These are phyloP conservation scores for Kodamaea restingae DNA, from an alignment of 805 yeast species.

Conservation along the genomic window DNA sequence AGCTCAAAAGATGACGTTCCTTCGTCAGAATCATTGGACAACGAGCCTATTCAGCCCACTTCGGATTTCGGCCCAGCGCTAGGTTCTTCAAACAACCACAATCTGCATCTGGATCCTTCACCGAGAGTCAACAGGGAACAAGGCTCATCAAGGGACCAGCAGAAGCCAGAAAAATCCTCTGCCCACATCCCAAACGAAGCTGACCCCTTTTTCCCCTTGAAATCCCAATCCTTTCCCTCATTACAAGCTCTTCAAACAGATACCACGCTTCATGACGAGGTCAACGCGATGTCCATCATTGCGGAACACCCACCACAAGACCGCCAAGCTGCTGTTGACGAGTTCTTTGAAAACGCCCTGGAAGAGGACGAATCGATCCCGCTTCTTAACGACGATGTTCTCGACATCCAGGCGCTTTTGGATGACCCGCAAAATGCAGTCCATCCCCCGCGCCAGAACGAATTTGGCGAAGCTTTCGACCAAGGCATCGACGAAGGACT, in stretches of 20 bases:
- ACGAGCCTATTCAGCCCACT: too few species aligned
- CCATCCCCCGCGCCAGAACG: background rate
- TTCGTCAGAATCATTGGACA: too few species aligned
- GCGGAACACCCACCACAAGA: background rate
- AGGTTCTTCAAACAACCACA: too few species aligned
- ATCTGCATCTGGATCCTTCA: too few species aligned
- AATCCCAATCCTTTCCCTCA: background rate
- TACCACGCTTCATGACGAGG: background rate
- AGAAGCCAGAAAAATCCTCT: too few species aligned
- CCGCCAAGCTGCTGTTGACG: background rate
- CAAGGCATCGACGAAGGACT: background rate
- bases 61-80: too few species aligned
- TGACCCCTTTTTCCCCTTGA: background rate
- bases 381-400: background rate
- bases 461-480: too few species aligned
- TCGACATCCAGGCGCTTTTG: background rate
- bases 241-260: background rate
- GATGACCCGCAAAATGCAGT: background rate
- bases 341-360: conserved; percentile 1
- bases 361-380: background rate
- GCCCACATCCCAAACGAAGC: too few species aligned
- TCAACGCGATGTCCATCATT: background rate
- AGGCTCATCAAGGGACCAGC: too few species aligned
- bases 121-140: too few species aligned
- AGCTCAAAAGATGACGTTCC: too few species aligned